Percentiles rank a stretch among this genome's conserved stretches.
These are phyloP conservation scores for Verticillium klebahnii DNA, from an alignment of 2,329 filamentous ascomycete genomes.

Conservation along the genomic window DNA sequence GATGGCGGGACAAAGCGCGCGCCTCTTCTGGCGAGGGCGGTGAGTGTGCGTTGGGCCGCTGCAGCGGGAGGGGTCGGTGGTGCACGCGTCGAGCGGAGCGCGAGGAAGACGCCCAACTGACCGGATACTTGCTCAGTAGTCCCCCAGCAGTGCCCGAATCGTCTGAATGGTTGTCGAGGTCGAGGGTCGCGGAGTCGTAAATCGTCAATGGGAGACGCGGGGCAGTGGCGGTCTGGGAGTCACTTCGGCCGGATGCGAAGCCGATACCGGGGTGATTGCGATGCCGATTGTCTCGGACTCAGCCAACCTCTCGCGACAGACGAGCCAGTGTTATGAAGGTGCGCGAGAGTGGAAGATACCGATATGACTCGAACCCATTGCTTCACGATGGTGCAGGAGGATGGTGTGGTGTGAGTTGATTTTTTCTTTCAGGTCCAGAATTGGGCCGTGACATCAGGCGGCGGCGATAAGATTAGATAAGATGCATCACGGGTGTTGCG, in stretches of 20 bases:
- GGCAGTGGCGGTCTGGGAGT: not conserved
- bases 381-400: not conserved
- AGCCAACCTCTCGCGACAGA: not conserved
- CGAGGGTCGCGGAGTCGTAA: not conserved
- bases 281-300: not conserved
- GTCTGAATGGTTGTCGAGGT: not conserved
- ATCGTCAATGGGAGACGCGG: not conserved
- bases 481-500: not conserved
- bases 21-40: not conserved
- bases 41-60: constrained; percentile 5
- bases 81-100: not conserved
- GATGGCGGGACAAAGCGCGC: not conserved
- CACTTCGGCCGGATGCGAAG: not conserved
- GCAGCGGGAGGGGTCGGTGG: constrained; percentile 9
- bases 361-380: constrained; percentile 1
- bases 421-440: constrained; percentile 2
- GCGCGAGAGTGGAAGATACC: constrained; percentile 2
- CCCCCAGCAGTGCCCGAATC: not conserved
- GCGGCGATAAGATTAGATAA: constrained; percentile 3
- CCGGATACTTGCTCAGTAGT: not conserved
- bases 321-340: constrained; percentile 1
- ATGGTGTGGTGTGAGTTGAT: not conserved
- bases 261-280: constrained; percentile 2
- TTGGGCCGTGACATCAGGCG: constrained; percentile 4
- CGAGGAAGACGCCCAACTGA: not conserved